Conservation (phyloP, 2,329 filamentous ascomycete species). For the Paraconiothyrium brasiliense region DNA sequence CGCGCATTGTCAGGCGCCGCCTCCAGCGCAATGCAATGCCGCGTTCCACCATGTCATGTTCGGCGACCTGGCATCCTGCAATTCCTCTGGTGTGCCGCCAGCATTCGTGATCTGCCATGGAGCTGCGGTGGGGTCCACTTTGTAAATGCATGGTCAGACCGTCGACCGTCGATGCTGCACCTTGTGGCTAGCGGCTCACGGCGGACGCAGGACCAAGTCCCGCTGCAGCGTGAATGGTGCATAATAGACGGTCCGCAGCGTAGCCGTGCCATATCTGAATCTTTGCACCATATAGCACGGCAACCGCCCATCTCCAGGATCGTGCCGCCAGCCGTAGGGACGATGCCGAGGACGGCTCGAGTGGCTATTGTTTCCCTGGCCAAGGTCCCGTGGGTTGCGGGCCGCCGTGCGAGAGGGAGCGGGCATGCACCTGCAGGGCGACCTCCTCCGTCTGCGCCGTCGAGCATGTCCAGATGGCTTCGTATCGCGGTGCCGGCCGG, state of each 20-base stretch:
- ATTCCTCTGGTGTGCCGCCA: slow-evolving; percentile 5
- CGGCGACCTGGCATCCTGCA: slow-evolving; percentile 7
- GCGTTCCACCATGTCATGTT: background rate
- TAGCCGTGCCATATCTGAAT: slow-evolving; percentile 13
- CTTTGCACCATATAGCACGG: slow-evolving; percentile 2
- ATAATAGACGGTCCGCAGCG: slow-evolving; percentile 14
- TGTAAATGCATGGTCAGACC: slow-evolving; percentile 22
- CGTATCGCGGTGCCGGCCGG: slow-evolving; percentile 6
- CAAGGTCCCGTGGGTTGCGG: slow-evolving; percentile 9
- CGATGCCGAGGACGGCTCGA: slow-evolving; percentile 5
- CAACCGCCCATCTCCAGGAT: background rate
- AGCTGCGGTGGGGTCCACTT: slow-evolving; percentile 7
- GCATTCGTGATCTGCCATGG: background rate
- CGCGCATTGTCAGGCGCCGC: no score
- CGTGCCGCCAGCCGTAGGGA: background rate
- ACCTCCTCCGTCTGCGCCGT: background rate
- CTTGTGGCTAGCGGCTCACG: slow-evolving; percentile 24
- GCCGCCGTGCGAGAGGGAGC: slow-evolving; percentile 14
- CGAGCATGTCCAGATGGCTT: background rate
- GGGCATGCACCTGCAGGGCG: slow-evolving; percentile 8
- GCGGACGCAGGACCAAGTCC: slow-evolving; percentile 22
- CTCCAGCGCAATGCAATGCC: no score
- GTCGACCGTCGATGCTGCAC: slow-evolving; percentile 29
- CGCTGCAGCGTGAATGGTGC: slow-evolving; percentile 30
- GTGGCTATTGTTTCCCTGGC: background rate